These are phyloP conservation scores for Coniferiporia sulphurascens DNA, from an alignment of 1,284 basidiomycete species.

Conservation along the genomic window DNA sequence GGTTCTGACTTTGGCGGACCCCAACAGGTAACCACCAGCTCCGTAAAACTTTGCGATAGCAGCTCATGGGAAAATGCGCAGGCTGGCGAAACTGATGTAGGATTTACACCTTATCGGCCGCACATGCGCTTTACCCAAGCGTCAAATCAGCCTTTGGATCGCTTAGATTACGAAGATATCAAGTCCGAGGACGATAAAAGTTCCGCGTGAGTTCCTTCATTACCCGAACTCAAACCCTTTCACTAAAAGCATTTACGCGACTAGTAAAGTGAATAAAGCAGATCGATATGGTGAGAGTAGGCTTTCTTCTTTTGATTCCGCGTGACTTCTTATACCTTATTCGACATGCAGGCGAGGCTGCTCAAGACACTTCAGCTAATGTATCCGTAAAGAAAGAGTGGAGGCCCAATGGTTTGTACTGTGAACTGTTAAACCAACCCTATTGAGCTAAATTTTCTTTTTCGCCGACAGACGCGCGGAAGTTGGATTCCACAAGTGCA, in stretches of 20 bases:
- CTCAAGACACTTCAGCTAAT: not conserved
- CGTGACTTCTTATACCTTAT: not conserved
- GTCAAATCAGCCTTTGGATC: not conserved
- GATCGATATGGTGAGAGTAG: slow-evolving; percentile 4
- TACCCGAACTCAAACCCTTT: not conserved
- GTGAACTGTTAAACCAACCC: no score
- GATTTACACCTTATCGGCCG: not conserved
- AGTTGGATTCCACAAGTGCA: no score
- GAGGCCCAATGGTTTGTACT: no score
- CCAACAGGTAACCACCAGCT: no score
- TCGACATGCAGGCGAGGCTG: not conserved
- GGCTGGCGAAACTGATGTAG: not conserved
- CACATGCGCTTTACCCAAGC: not conserved
- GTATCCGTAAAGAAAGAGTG: no score
- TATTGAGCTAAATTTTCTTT: no score
- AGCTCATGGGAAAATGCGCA: no score
- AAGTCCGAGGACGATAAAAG: not conserved
- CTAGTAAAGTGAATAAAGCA: not conserved
- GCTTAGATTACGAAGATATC: not conserved
- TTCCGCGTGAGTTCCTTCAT: not conserved
- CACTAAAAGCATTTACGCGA: not conserved
- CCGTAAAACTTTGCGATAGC: no score
- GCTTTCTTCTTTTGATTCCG: not conserved
- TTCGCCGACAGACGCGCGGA: no score
- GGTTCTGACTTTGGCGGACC: no score